Conservation (phyloP, 1,139 yeast species). For the Kurtzmaniella quercitrusa region DNA sequence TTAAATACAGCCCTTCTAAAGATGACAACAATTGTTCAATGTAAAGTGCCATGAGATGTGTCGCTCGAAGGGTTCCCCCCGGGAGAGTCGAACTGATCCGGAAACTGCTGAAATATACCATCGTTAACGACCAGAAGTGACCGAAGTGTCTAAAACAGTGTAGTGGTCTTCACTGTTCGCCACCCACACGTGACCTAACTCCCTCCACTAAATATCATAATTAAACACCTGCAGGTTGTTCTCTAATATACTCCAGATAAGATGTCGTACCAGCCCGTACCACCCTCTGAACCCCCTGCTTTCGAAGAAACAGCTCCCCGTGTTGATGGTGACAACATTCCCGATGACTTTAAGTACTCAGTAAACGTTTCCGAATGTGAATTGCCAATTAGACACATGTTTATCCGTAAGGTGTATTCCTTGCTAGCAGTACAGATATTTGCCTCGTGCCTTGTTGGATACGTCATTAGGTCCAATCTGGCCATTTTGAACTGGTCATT, state of each 20-base stretch:
- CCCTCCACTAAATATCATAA: too few species aligned
- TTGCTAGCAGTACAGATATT: constrained; percentile 63
- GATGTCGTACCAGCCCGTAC: constrained; percentile 3
- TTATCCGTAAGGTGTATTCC: constrained; percentile 75
- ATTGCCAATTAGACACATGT: constrained; percentile 68
- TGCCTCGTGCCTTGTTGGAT: constrained; percentile 58
- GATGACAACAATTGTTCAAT: too few species aligned
- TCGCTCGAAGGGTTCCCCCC: too few species aligned
- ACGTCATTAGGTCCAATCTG: constrained; percentile 45
- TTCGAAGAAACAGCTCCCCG: constrained; percentile 20
- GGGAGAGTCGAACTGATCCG: too few species aligned
- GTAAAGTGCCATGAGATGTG: too few species aligned
- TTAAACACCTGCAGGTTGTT: not conserved
- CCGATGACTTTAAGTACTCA: constrained; percentile 83
- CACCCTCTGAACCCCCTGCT: constrained; percentile 20
- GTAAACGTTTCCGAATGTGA: constrained; percentile 78
- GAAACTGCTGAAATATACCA: too few species aligned
- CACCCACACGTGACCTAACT: too few species aligned
- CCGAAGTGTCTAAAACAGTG: too few species aligned
- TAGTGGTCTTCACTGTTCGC: too few species aligned
- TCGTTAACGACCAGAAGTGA: too few species aligned
- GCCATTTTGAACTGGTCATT: constrained; percentile 55
- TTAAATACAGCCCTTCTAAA: too few species aligned
- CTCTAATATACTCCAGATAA: not conserved
- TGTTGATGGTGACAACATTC: constrained; percentile 41